These are phyloP conservation scores for Pueraria montana DNA, from an alignment of 306 rosid species.

Conservation along the genomic window DNA sequence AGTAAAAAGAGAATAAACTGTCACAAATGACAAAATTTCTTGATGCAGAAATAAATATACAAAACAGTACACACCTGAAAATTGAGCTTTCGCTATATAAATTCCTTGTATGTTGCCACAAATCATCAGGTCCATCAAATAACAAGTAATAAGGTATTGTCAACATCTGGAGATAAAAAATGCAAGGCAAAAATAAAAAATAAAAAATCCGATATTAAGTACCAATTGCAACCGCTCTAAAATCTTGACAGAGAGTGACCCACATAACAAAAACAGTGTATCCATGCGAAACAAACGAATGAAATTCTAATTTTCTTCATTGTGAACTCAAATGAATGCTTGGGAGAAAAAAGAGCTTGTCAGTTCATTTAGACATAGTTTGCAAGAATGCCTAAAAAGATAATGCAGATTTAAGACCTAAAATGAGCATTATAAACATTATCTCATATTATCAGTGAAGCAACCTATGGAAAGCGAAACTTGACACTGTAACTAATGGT, in stretches of 20 bases:
- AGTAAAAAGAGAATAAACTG: constrained; percentile 16
- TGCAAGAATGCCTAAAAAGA: constrained; percentile 4
- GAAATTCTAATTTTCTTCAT: neutral
- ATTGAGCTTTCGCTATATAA: constrained; percentile 75
- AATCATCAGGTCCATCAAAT: constrained; percentile 86
- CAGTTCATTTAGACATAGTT: constrained; percentile 19
- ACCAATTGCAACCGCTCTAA: constrained; percentile 21
- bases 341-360: neutral
- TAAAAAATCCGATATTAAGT: constrained; percentile 28
- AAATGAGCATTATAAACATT: constrained; percentile 15
- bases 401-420: neutral
- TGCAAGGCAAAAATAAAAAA: neutral
- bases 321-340: constrained; percentile 4
- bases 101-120: constrained; percentile 80
- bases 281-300: constrained; percentile 38
- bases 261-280: constrained; percentile 23
- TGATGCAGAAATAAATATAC: constrained; percentile 5
- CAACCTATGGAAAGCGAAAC: neutral
- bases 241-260: constrained; percentile 18
- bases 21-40: constrained; percentile 1
- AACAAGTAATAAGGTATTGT: constrained; percentile 90
- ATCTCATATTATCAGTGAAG: constrained; percentile 21
- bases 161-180: constrained; percentile 74
- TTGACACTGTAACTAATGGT: neutral
- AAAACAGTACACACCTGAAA: constrained; percentile 68